Conservation (phyloP, 169 alveolate species). For the Condylostoma magnum region DNA sequence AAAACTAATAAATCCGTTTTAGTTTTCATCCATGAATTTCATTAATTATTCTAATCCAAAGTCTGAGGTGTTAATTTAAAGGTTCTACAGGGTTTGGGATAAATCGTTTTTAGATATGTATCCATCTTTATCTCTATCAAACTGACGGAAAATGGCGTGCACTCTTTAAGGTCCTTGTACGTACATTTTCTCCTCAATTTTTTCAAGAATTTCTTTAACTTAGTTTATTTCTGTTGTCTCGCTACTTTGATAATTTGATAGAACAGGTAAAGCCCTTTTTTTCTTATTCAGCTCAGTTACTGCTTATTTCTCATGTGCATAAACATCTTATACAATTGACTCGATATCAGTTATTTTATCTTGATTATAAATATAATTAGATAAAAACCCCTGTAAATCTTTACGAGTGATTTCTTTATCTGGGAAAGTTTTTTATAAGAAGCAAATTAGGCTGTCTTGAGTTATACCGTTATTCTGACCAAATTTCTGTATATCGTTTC, state of each 20-base stretch:
- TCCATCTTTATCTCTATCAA: constrained; percentile 42
- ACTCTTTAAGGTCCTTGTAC: constrained; percentile 24
- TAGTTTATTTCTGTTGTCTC: not conserved
- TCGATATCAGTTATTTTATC: constrained; percentile 1
- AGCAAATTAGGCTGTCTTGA: not conserved
- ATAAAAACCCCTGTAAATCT: constrained; percentile 28
- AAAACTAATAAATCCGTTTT: constrained; percentile 15
- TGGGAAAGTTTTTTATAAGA: not conserved
- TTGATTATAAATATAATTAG: not conserved
- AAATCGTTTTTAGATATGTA: not conserved
- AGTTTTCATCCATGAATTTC: not conserved
- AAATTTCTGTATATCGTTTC: not conserved
- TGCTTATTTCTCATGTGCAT: constrained; percentile 9
- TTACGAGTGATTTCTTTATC: constrained; percentile 1
- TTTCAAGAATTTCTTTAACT: not conserved
- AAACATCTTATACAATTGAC: constrained; percentile 12
- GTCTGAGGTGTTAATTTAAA: not conserved
- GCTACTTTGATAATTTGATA: not conserved
- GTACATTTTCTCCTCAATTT: constrained; percentile 35
- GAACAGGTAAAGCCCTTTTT: constrained; percentile 23
- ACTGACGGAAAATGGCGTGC: constrained; percentile 25
- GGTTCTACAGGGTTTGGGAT: not conserved
- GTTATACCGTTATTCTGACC: not conserved
- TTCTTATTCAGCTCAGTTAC: not conserved
- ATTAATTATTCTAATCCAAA: not conserved